These are phyloP conservation scores for Boletus sp. DNA, from an alignment of 768 basidiomycete species.

Conservation along the genomic window DNA sequence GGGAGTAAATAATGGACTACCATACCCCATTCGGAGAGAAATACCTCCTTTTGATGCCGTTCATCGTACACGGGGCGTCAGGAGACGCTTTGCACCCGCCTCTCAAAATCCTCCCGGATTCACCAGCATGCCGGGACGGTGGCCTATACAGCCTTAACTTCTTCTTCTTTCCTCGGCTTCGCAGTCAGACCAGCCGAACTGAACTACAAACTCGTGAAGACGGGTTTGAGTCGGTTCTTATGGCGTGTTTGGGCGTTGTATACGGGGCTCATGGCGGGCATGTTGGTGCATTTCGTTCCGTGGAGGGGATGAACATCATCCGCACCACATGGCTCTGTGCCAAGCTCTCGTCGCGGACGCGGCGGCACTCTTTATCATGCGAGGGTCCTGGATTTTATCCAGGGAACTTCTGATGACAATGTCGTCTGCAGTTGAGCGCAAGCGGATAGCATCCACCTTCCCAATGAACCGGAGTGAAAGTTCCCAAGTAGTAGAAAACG, in stretches of 20 bases:
- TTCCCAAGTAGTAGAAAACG: no score
- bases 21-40: no score
- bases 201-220: conserved; percentile 61
- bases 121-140: background rate
- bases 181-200: conserved; percentile 71
- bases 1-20: no score
- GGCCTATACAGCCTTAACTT: no score
- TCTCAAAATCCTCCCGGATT: background rate
- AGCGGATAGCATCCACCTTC: background rate
- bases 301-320: conserved; percentile 56
- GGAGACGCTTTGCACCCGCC: background rate
- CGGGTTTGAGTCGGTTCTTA: conserved; percentile 62
- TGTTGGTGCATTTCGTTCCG: conserved; percentile 52
- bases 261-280: conserved; percentile 53
- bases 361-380: conserved; percentile 49
- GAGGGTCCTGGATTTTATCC: conserved; percentile 53
- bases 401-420: conserved; percentile 60
- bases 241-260: conserved; percentile 62
- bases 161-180: background rate
- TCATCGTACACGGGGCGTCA: background rate
- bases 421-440: conserved; percentile 45
- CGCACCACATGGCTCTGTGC: conserved; percentile 44
- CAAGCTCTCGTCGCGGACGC: conserved; percentile 18
- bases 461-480: no score
- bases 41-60: background rate